Evolutionary conservation across 2,329 filamentous ascomycete species (phyloP).

Genomic region (Talaromyces sp.): DNA sequence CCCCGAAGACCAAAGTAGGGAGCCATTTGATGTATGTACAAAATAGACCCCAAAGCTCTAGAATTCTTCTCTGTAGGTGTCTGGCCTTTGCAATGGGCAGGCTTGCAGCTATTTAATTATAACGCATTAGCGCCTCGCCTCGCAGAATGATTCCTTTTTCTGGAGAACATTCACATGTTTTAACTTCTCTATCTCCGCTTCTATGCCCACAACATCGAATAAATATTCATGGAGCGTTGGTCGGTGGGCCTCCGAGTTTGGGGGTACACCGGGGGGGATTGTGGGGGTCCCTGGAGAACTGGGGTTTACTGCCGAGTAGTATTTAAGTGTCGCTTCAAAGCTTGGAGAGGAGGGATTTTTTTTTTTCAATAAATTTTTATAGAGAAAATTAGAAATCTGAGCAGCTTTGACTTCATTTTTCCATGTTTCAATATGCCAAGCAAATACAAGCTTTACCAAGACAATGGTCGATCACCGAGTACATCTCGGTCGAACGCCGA

Average conservation of each 20-base stretch:
- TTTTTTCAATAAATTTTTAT: neutral
- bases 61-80: neutral
- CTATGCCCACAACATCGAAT: neutral
- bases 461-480: neutral
- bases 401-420: neutral
- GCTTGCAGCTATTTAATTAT: neutral
- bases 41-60: neutral
- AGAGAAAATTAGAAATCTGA: neutral
- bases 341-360: neutral
- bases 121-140: neutral
- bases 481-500: neutral
- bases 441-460: neutral
- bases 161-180: neutral
- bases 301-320: too few relatives aligned
- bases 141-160: neutral
- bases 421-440: neutral
- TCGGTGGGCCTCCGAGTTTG: neutral
- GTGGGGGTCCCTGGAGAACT: neutral
- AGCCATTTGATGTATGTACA: conserved; percentile 6
- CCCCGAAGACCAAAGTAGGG: conserved; percentile 13
- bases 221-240: neutral
- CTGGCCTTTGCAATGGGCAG: too few relatives aligned
- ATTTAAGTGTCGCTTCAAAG: too few relatives aligned
- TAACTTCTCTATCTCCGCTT: neutral
- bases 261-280: neutral